Evolutionary conservation across 352 stramenopile genomes (phyloP), one percentile per base, ranked within the genome.

Genomic region (Thraustotheca clavata): DNA sequence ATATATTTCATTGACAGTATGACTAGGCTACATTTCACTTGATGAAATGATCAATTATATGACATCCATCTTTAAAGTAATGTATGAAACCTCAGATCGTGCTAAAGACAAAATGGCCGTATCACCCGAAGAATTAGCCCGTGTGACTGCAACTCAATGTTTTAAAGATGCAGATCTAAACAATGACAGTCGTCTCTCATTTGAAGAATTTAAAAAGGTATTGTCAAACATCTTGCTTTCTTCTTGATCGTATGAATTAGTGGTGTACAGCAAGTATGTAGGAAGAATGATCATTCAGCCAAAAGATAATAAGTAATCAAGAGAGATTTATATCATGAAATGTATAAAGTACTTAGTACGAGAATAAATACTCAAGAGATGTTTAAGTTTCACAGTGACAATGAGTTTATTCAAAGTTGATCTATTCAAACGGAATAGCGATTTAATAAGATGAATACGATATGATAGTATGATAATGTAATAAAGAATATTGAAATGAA

Each of bases 151-250:
- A 49, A 79, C 69, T 16, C 79, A 94, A 67, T 94, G 87, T 68
- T 96, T 96, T 62, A 87, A 87, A 39, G 77, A 92, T 49, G 83
- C 83, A 7, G 83, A 94, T 54, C 62, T 93, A 29, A 91, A 94
- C 50, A 73, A 85, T 49, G 83, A 95, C 68, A 76, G 83, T 57
- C 88, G 91, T 60, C 73, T 94, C 34, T 91, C 80, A 73, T 94
- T 94, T 57, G 83, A 92, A 50, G 82, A 94, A 50, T 96, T 95
- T 69, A 93, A 93, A 60, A 89, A 93, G 83, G 83, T 93, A 59
- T 38, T 14, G 9, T n/a, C n/a, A 2, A 50, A 50, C 43, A 50
- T 20, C 16, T 43, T 20, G 11, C 12, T 66, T 60, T 61, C 6
- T 65, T 65, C 38, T 47, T 67, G 43, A 3, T 31, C 55, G 43